A percentile compares a stretch with the other conserved stretches of the same genome.
Conservation (phyloP, 805 yeast genomes). For the Jamesozyma jinghongensis region DNA sequence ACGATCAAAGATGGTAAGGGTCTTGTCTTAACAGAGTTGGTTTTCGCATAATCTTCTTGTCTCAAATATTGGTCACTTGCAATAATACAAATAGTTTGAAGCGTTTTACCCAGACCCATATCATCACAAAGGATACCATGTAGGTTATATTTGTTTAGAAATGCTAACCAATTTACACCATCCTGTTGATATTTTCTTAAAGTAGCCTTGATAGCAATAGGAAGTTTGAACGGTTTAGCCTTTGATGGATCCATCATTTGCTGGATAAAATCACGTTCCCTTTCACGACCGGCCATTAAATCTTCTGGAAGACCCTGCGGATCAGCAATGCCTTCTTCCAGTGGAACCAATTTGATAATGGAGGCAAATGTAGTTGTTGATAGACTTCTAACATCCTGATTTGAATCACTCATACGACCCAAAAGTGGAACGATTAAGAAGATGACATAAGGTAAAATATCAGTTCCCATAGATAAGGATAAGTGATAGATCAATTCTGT, state of each 20-base stretch:
- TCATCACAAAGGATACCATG: slow-evolving; percentile 98
- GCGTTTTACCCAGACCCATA: slow-evolving; percentile 97
- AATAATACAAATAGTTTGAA: slow-evolving; percentile 94
- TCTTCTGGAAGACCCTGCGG: slow-evolving; percentile 85
- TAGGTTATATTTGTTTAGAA: slow-evolving; percentile 84
- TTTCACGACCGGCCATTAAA: slow-evolving; percentile 77
- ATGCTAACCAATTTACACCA: slow-evolving; percentile 97
- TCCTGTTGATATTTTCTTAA: slow-evolving; percentile 94
- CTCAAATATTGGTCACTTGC: slow-evolving; percentile 91
- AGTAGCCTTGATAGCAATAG: slow-evolving; percentile 87
- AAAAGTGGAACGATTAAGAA: slow-evolving; percentile 92
- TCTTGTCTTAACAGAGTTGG: slow-evolving; percentile 56
- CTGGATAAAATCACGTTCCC: slow-evolving; percentile 86
- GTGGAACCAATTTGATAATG: slow-evolving; percentile 87
- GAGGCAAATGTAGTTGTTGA: slow-evolving; percentile 97
- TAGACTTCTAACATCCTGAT: slow-evolving; percentile 74
- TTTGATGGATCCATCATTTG: slow-evolving; percentile 98
- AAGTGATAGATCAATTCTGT: slow-evolving; percentile 85
- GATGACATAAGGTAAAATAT: slow-evolving; percentile 86
- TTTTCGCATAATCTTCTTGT: slow-evolving; percentile 51
- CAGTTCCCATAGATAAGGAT: slow-evolving; percentile 75
- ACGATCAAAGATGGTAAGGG: slow-evolving; percentile 76
- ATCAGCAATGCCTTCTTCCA: slow-evolving; percentile 95
- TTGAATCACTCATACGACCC: slow-evolving; percentile 96
- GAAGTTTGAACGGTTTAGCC: slow-evolving; percentile 77